Evolutionary conservation across 441 rosid genomes (phyloP).

Genomic region (Cnidoscolus chayamansa): DNA sequence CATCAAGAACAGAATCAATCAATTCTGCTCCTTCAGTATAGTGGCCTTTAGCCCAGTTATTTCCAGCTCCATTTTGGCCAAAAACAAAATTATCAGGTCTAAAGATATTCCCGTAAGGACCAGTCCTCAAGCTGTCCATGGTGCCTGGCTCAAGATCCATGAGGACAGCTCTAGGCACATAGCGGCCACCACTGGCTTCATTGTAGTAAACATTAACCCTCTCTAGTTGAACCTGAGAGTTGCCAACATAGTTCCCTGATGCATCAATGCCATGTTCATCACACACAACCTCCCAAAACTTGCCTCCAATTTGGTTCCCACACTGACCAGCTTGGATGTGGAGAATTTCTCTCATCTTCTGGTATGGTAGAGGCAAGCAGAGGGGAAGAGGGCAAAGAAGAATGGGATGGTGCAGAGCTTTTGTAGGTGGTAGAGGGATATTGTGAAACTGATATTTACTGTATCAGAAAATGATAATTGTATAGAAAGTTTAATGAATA

Average conservation of each 20-base stretch:
- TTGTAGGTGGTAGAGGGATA: slow-evolving; percentile 31
- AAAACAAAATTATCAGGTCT: slow-evolving; percentile 58
- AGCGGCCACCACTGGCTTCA: slow-evolving; percentile 52
- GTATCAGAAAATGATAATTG: slow-evolving; percentile 9
- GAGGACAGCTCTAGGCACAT: slow-evolving; percentile 55
- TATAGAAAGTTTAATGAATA: slow-evolving; percentile 16
- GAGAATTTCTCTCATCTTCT: slow-evolving; percentile 55
- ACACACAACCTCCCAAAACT: slow-evolving; percentile 65
- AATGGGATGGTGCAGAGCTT: slow-evolving; percentile 18
- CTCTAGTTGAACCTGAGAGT: slow-evolving; percentile 45
- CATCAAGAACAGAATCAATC: slow-evolving; percentile 51
- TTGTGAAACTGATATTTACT: slow-evolving; percentile 23
- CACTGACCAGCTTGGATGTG: slow-evolving; percentile 65
- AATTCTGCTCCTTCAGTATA: slow-evolving; percentile 53
- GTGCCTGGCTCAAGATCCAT: slow-evolving; percentile 69
- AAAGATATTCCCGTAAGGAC: slow-evolving; percentile 47
- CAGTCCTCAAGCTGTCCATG: slow-evolving; percentile 54
- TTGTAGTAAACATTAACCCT: slow-evolving; percentile 56
- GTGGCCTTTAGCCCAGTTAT: slow-evolving; percentile 57
- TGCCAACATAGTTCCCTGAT: slow-evolving; percentile 39
- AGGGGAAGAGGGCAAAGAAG: slow-evolving; percentile 13
- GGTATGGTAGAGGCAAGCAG: too few relatives aligned
- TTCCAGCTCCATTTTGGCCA: slow-evolving; percentile 61
- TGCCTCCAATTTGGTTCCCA: slow-evolving; percentile 58
- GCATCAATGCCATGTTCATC: slow-evolving; percentile 57